A percentile compares a stretch with the other conserved stretches of the same genome.
Evolutionary conservation across 495 filamentous ascomycete species (phyloP).

Genomic region (Durotheca rogersii): DNA sequence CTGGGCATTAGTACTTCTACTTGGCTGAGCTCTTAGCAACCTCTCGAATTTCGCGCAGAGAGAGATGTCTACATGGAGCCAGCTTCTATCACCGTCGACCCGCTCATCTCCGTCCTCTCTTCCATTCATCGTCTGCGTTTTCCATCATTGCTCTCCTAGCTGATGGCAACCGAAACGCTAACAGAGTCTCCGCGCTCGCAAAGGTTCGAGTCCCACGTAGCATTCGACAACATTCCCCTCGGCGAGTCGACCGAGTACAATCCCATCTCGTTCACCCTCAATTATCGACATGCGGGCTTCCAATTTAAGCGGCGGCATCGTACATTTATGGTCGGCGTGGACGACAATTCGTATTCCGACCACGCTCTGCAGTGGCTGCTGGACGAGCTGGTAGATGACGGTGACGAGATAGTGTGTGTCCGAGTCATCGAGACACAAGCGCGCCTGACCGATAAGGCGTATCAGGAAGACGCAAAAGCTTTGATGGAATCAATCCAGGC

Average conservation of each 20-base stretch:
- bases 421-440: slow-evolving; percentile 85
- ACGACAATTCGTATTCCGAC: slow-evolving; percentile 94
- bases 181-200: slow-evolving; percentile 39
- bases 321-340: slow-evolving; percentile 91
- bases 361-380: slow-evolving; percentile 93
- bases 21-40: slow-evolving; percentile 8
- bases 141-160: background rate
- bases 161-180: slow-evolving; percentile 47
- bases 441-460: slow-evolving; percentile 71
- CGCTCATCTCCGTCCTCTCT: slow-evolving; percentile 3
- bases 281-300: slow-evolving; percentile 87
- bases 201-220: slow-evolving; percentile 68
- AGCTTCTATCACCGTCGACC: slow-evolving; percentile 3
- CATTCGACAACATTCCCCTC: slow-evolving; percentile 86
- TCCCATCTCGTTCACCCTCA: slow-evolving; percentile 80
- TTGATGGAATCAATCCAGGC: slow-evolving; percentile 75
- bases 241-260: slow-evolving; percentile 68
- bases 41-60: slow-evolving; percentile 24
- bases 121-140: background rate
- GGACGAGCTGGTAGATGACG: slow-evolving; percentile 92
- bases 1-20: slow-evolving; percentile 21
- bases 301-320: slow-evolving; percentile 78
- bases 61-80: slow-evolving; percentile 8
- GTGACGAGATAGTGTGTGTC: slow-evolving; percentile 93
- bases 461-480: slow-evolving; percentile 76